Percentiles rank a stretch among this genome's conserved stretches.
Conservation (phyloP, 2,329 filamentous ascomycete species). For the Colletotrichum ledebouriae region DNA sequence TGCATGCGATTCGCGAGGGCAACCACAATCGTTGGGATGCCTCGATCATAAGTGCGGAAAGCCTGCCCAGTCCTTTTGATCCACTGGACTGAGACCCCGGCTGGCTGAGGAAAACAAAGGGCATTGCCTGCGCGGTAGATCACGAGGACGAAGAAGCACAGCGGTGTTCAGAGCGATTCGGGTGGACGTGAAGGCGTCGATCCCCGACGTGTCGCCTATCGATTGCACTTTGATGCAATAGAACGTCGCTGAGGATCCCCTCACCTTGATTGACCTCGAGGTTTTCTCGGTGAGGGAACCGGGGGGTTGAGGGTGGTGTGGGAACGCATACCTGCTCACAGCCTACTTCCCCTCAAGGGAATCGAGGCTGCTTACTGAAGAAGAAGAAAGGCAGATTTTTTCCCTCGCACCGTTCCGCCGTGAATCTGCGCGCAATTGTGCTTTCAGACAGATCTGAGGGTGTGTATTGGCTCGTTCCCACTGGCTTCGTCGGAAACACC, state of each 20-base stretch:
- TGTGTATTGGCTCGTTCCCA: neutral
- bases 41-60: constrained; percentile 29
- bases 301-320: neutral
- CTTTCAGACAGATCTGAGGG: neutral
- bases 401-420: neutral
- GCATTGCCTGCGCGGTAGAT: neutral
- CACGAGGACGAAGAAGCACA: neutral
- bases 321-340: neutral
- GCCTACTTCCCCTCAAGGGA: neutral
- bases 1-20: constrained; percentile 8
- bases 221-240: constrained; percentile 5
- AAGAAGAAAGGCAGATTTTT: constrained; percentile 9
- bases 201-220: neutral
- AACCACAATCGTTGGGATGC: constrained; percentile 10
- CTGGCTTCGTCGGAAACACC: neutral
- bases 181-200: neutral
- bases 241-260: neutral
- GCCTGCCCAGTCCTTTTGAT: constrained; percentile 6
- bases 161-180: constrained; percentile 1
- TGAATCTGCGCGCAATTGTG: constrained; percentile 12
- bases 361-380: constrained; percentile 11
- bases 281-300: constrained; percentile 16
- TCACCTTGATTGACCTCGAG: constrained; percentile 17
- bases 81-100: constrained; percentile 2
- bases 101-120: neutral